Percentiles rank a stretch among this genome's conserved stretches.
Evolutionary conservation across 1,284 basidiomycete genomes (phyloP).

Genomic region (Trametes sp.): DNA sequence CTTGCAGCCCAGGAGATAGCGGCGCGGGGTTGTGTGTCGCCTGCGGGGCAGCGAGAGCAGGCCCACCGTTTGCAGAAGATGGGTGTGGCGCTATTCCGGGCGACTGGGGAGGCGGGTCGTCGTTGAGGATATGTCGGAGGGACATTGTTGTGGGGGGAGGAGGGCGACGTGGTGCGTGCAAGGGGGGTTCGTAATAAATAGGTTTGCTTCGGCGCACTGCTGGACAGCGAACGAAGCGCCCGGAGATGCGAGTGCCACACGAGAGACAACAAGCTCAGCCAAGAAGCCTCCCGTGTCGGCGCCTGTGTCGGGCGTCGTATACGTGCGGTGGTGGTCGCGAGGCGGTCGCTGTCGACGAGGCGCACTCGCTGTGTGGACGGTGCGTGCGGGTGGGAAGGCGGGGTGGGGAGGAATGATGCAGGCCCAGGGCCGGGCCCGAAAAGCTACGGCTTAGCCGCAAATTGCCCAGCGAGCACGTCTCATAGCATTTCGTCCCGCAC

Average conservation of each 20-base stretch:
- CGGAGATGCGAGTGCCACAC: conserved; percentile 33
- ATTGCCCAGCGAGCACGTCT: conserved; percentile 43
- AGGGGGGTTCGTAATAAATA: conserved; percentile 32
- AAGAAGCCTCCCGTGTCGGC: conserved; percentile 20
- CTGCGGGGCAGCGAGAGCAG: conserved; percentile 34
- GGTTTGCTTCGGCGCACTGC: conserved; percentile 33
- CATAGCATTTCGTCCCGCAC: conserved; percentile 45
- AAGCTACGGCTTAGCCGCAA: conserved; percentile 43
- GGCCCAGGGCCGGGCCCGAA: conserved; percentile 38
- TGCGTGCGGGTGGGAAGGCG: conserved; percentile 26
- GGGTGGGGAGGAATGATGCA: conserved; percentile 34
- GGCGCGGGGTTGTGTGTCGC: conserved; percentile 29
- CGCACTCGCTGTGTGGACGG: conserved; percentile 18
- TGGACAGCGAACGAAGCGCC: conserved; percentile 34
- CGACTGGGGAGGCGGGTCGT: conserved; percentile 52
- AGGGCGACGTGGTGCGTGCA: conserved; percentile 31
- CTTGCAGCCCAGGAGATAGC: conserved; percentile 36
- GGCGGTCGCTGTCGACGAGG: conserved; percentile 15
- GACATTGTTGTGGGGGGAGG: conserved; percentile 57
- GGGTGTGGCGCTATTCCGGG: conserved; percentile 31
- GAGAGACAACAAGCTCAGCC: conserved; percentile 24
- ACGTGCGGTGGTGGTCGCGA: conserved; percentile 10
- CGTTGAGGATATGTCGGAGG: conserved; percentile 77
- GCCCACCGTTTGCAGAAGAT: conserved; percentile 24
- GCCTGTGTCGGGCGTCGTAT: conserved; percentile 26